These are phyloP conservation scores for Angomonas deanei DNA, from an alignment of 208 protist species.

Conservation along the genomic window DNA sequence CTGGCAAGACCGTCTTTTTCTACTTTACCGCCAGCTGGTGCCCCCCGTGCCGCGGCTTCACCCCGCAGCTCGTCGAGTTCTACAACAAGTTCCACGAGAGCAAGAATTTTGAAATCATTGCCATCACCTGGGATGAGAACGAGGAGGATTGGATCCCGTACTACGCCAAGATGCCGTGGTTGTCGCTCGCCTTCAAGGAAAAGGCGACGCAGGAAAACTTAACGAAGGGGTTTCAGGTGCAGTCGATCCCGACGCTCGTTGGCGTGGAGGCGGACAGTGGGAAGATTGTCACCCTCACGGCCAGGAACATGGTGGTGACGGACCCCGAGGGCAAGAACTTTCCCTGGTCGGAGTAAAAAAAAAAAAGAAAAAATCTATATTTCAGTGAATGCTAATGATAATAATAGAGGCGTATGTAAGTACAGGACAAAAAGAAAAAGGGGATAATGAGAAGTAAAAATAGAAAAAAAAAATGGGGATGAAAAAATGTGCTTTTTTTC, in stretches of 20 bases:
- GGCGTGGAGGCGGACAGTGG: slow-evolving; percentile 72
- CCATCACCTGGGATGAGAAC: slow-evolving; percentile 77
- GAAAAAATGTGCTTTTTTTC: slow-evolving; percentile 13
- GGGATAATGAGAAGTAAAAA: neutral
- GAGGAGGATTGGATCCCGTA: slow-evolving; percentile 67
- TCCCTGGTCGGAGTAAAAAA: slow-evolving; percentile 42
- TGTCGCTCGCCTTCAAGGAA: slow-evolving; percentile 60
- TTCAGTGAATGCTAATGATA: neutral
- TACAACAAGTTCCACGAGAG: slow-evolving; percentile 60
- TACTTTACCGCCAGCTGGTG: slow-evolving; percentile 94
- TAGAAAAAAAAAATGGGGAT: slow-evolving; percentile 10
- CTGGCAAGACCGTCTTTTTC: slow-evolving; percentile 69
- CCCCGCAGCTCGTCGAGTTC: slow-evolving; percentile 77
- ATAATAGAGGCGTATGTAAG: neutral
- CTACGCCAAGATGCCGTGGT: slow-evolving; percentile 83
- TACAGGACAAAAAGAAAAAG: neutral
- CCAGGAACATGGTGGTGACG: slow-evolving; percentile 38
- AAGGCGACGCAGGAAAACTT: slow-evolving; percentile 36
- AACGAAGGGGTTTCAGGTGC: slow-evolving; percentile 43
- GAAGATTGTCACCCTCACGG: slow-evolving; percentile 58
- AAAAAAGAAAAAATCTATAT: slow-evolving; percentile 10
- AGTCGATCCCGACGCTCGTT: slow-evolving; percentile 78
- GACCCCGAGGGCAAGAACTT: slow-evolving; percentile 68
- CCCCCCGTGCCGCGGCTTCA: slow-evolving; percentile 91
- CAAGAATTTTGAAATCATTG: slow-evolving; percentile 87